Evolutionary conservation across 805 yeast genomes (phyloP).

Genomic region (Pichia gijzeniarum): DNA sequence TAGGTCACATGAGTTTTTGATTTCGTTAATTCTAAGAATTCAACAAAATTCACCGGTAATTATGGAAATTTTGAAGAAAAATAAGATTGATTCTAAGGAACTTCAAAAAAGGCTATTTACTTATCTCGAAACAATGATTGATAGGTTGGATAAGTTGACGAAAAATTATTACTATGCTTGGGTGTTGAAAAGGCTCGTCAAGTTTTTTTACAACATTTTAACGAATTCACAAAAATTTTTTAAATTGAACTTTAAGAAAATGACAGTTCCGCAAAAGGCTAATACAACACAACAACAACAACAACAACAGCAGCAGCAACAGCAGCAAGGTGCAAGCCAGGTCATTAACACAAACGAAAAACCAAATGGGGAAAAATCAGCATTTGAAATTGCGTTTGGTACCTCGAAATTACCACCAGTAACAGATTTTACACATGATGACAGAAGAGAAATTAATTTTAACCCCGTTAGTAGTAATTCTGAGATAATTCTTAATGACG

Average conservation of each 20-base stretch:
- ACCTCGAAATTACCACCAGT: constrained; percentile 32
- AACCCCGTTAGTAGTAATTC: constrained; percentile 9
- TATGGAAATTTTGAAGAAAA: constrained; percentile 28
- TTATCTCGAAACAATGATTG: constrained; percentile 30
- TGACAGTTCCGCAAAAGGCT: constrained; percentile 11
- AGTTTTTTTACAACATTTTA: constrained; percentile 32
- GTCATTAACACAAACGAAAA: constrained; percentile 12
- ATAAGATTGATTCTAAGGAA: constrained; percentile 31
- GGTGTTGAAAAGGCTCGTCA: constrained; percentile 38
- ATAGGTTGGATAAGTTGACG: constrained; percentile 32
- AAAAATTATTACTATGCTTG: constrained; percentile 40
- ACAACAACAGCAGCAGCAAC: constrained; percentile 12
- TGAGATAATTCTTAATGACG: not conserved
- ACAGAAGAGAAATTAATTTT: constrained; percentile 8
- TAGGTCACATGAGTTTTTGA: constrained; percentile 50
- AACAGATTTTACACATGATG: constrained; percentile 24
- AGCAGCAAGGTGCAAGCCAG: too few species aligned
- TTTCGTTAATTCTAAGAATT: constrained; percentile 46
- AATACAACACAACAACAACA: not conserved
- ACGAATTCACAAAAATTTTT: constrained; percentile 31
- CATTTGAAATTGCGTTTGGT: constrained; percentile 33
- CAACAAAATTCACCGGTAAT: constrained; percentile 32
- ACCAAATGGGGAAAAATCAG: constrained; percentile 20
- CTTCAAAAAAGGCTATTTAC: constrained; percentile 29
- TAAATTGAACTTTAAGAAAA: constrained; percentile 26